Base-by-base conservation (phyloP, 164 flowering plant genomes). In the Vitis amurensis region DNA sequence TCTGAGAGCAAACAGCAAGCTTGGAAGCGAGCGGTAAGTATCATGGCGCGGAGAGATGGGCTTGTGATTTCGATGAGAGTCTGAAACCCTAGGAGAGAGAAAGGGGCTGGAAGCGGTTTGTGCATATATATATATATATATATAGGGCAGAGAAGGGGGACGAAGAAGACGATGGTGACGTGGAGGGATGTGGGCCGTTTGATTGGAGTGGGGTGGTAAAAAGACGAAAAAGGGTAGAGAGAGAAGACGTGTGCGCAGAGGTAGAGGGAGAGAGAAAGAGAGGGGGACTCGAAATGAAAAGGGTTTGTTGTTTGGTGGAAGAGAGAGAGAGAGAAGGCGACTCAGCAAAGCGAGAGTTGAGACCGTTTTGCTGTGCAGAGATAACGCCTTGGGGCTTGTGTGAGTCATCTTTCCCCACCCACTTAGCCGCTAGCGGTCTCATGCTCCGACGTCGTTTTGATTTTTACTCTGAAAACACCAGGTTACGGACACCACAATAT, bases 151-250 rank as follows among this genome's bases (percentile, higher is more conserved):
- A 65, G 71, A 70, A 59, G 58, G 78, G 29, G 30, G 76, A 55
- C 51, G 85, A 71, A 70, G 85, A 79, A 77, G 85, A 80, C 83
- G 85, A 76, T 37, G 81, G 68, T 74, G 87, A 87, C 86, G 88
- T 83, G 89, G 90, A 78, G 65, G 53, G 61, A 67, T 59, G 57
- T 17, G 68, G 69, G 72, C 67, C 85, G 86, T 85, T 74, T 1
- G 89, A 82, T 83, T 44, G 53, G 44, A 10, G 66, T 55, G 49
- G 66, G 3, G 55, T 44, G 8, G 49, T 1, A 47, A 78, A 73
- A 80, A 55, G 80, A 77, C 81, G 66, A 74, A 79, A 80, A 79
- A 67, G 84, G 78, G 68, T 64, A 63, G 61, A 37, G 16, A 44
- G 29, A 62, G 68, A 53, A 30, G 61, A 37, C 48, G 56, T 30